Percentiles rank a stretch among this genome's conserved stretches.
Evolutionary conservation across 306 rosid genomes (phyloP).

Genomic region (Sphenostylis stenocarpa): DNA sequence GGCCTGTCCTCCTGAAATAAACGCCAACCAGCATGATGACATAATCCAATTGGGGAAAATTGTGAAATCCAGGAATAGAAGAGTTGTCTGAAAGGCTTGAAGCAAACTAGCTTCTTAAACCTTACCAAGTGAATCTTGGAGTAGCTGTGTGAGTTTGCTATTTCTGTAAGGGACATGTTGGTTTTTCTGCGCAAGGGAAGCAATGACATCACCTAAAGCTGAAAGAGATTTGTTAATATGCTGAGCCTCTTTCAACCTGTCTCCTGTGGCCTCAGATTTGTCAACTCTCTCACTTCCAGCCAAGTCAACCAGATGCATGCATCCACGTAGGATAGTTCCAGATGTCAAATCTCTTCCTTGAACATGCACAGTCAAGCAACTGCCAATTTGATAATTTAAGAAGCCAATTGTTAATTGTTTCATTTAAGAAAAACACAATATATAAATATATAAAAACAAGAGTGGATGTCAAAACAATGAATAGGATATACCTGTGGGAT

Average conservation of each 20-base stretch:
- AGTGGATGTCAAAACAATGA: neutral
- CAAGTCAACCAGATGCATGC: constrained; percentile 96
- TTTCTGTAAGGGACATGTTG: constrained; percentile 94
- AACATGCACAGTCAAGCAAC: constrained; percentile 97
- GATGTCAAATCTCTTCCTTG: constrained; percentile 97
- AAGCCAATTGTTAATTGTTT: constrained; percentile 27
- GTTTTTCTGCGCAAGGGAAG: constrained; percentile 97
- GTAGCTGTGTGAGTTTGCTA: constrained; percentile 94
- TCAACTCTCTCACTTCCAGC: constrained; percentile 99
- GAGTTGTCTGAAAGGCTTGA: neutral
- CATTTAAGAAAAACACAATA: neutral
- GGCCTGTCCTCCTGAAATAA: constrained; percentile 87
- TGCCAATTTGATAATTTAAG: constrained; percentile 47
- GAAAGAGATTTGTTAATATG: constrained; percentile 94
- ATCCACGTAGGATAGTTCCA: constrained; percentile 73
- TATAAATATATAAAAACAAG: too few species aligned
- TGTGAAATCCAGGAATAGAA: neutral
- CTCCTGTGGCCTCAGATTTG: constrained; percentile 97
- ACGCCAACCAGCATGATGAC: constrained; percentile 21
- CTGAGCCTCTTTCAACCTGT: constrained; percentile 92
- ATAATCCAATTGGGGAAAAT: neutral
- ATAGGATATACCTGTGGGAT: constrained; percentile 73
- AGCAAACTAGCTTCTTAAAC: constrained; percentile 16
- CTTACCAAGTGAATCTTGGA: constrained; percentile 97
- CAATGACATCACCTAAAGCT: constrained; percentile 93